A percentile compares a stretch with the other conserved stretches of the same genome.
Evolutionary conservation across 768 basidiomycete genomes (phyloP).

Genomic region (Trametes elegans): DNA sequence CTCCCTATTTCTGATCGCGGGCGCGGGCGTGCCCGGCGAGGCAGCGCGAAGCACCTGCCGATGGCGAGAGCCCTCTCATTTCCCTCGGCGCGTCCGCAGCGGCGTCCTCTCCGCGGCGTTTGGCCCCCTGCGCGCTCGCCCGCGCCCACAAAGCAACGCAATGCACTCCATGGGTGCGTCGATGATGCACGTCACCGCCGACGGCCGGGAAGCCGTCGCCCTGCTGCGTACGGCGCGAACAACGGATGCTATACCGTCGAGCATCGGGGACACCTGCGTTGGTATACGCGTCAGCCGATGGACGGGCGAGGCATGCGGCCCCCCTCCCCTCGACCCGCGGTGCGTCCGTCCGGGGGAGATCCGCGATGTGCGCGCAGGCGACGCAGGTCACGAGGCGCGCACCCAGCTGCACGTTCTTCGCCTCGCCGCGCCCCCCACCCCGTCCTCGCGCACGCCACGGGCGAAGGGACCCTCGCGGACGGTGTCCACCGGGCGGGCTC

Average conservation of each 20-base stretch:
- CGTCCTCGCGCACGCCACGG: neutral
- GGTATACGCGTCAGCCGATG: neutral
- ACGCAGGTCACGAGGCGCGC: slow-evolving; percentile 13
- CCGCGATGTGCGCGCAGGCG: slow-evolving; percentile 11
- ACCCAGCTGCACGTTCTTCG: slow-evolving; percentile 8
- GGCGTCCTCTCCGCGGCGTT: neutral
- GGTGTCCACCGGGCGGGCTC: slow-evolving; percentile 6
- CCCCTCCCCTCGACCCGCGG: slow-evolving; percentile 6
- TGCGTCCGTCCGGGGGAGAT: slow-evolving; percentile 12
- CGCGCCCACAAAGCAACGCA: too few species aligned
- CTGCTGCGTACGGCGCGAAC: neutral
- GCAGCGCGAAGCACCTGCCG: neutral
- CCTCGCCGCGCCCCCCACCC: neutral
- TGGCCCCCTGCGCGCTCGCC: neutral
- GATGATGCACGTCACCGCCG: too few species aligned
- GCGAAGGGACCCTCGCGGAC: neutral
- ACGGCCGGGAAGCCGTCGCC: neutral
- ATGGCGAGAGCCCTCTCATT: neutral
- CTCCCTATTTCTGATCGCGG: neutral
- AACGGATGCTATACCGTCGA: neutral
- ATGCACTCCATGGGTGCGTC: too few species aligned
- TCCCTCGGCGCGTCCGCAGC: neutral
- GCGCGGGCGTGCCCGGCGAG: neutral
- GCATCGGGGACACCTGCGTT: neutral
- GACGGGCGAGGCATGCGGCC: neutral